Percentiles rank a stretch among this genome's conserved stretches.
phyloP scores from a whole-genome alignment of 495 filamentous ascomycete genomes.

The Penicillium riverlandense region DNA sequence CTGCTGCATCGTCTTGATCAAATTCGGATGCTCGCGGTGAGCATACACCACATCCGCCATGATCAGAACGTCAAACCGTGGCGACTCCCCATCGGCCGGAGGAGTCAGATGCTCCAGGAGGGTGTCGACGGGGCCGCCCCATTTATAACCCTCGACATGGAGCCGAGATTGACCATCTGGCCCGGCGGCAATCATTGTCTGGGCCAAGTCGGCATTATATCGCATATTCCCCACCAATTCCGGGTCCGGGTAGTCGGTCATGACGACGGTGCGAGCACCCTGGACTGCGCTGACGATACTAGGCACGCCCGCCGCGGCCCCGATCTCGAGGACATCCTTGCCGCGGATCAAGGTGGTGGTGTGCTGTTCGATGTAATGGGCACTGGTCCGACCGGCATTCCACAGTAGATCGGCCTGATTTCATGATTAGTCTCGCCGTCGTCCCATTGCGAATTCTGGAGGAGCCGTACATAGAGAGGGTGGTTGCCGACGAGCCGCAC shows the following conservation, averaged over 20 bases:
- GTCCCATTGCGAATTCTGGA: neutral
- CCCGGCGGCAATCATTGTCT: slow-evolving; percentile 14
- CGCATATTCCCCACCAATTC: slow-evolving; percentile 71
- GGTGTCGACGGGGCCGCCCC: slow-evolving; percentile 55
- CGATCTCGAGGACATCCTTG: slow-evolving; percentile 77
- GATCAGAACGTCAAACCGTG: slow-evolving; percentile 70
- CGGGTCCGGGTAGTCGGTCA: slow-evolving; percentile 83
- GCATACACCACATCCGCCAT: slow-evolving; percentile 87
- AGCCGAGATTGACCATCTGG: slow-evolving; percentile 27
- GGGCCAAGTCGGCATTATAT: slow-evolving; percentile 55
- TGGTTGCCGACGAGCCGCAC: slow-evolving; percentile 84
- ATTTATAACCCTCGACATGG: slow-evolving; percentile 65
- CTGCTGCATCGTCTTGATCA: slow-evolving; percentile 60
- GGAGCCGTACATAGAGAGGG: slow-evolving; percentile 66
- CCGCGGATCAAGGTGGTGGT: slow-evolving; percentile 44
- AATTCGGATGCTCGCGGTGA: slow-evolving; percentile 71
- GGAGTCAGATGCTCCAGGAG: slow-evolving; percentile 45
- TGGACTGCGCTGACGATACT: slow-evolving; percentile 67
- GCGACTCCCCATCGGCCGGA: slow-evolving; percentile 3
- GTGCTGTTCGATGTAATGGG: slow-evolving; percentile 66
- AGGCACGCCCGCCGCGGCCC: slow-evolving; percentile 81
- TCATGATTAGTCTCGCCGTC: slow-evolving; percentile 2
- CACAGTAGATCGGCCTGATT: slow-evolving; percentile 76
- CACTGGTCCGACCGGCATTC: slow-evolving; percentile 73
- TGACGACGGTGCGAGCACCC: slow-evolving; percentile 63